A percentile compares a stretch with the other conserved stretches of the same genome.
These are phyloP conservation scores for Aspergillus phoenicis DNA, from an alignment of 2,329 filamentous ascomycete genomes.

Conservation along the genomic window DNA sequence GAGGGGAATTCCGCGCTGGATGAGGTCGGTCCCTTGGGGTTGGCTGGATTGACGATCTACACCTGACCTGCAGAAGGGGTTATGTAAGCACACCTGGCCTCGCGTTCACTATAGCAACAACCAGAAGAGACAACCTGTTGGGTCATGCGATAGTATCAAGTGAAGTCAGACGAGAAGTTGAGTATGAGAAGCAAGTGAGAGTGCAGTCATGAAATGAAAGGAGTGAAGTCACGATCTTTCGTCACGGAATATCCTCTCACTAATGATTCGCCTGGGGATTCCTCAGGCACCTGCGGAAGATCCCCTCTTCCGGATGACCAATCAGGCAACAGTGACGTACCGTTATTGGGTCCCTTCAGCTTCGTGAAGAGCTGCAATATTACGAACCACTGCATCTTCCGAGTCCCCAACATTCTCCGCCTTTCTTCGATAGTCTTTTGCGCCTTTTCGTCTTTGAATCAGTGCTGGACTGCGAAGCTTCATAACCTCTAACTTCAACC, in stretches of 20 bases:
- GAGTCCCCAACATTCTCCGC: neutral
- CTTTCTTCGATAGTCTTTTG: neutral
- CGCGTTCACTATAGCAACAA: neutral
- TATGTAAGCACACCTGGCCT: constrained; percentile 20
- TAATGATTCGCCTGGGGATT: constrained; percentile 4
- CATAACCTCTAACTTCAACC: too few species aligned
- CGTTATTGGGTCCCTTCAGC: constrained; percentile 10
- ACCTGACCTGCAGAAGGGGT: constrained; percentile 13
- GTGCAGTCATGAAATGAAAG: neutral
- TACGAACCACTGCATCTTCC: neutral
- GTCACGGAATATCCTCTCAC: neutral
- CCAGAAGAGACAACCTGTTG: neutral
- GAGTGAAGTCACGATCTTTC: neutral
- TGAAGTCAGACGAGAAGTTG: neutral
- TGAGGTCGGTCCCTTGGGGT: constrained; percentile 3
- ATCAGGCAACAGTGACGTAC: constrained; percentile 45
- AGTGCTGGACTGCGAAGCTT: neutral
- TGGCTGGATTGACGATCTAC: constrained; percentile 9
- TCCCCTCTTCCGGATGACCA: constrained; percentile 37
- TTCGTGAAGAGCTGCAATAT: constrained; percentile 5
- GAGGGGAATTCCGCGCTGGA: neutral
- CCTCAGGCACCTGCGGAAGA: constrained; percentile 29
- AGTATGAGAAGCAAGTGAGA: neutral
- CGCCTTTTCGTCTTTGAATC: neutral
- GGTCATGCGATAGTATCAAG: neutral